Percentiles rank a stretch among this genome's conserved stretches.
phyloP scores from a whole-genome alignment of 2,329 filamentous ascomycete species.

The Penicillium verrucosum region DNA sequence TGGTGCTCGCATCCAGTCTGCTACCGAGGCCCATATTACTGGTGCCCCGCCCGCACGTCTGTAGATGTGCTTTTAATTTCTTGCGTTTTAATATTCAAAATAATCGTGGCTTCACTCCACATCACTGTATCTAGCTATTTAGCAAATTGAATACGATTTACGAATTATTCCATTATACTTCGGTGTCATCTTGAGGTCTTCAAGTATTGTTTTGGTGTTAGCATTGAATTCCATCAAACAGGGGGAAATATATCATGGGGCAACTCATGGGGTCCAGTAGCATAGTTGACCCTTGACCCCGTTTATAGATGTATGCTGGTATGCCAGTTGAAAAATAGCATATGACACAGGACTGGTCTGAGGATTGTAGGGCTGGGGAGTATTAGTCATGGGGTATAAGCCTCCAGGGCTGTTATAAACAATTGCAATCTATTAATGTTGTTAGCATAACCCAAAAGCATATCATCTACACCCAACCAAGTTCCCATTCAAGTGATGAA shows the following conservation, averaged over 20 bases:
- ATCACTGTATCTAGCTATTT: neutral
- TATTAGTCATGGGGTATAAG: no score
- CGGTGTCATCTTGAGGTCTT: neutral
- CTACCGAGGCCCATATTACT: conserved; percentile 47
- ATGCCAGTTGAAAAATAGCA: neutral
- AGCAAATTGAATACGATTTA: neutral
- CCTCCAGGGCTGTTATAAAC: neutral
- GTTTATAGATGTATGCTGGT: neutral
- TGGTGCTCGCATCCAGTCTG: conserved; percentile 51
- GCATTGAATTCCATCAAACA: neutral
- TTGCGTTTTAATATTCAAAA: neutral
- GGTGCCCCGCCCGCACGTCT: conserved; percentile 26
- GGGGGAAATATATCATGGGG: neutral
- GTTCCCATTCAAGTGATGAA: neutral
- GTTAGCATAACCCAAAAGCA: neutral
- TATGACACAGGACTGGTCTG: neutral
- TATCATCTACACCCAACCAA: neutral
- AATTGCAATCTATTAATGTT: neutral
- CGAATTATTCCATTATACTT: neutral
- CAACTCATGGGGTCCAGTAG: neutral
- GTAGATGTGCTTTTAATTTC: conserved; percentile 15
- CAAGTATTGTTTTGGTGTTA: neutral
- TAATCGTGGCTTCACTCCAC: neutral
- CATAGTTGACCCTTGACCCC: neutral
- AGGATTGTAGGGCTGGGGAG: no score